Evolutionary conservation across 2,329 filamentous ascomycete genomes (phyloP).

Genomic region (Aspergillus persii): DNA sequence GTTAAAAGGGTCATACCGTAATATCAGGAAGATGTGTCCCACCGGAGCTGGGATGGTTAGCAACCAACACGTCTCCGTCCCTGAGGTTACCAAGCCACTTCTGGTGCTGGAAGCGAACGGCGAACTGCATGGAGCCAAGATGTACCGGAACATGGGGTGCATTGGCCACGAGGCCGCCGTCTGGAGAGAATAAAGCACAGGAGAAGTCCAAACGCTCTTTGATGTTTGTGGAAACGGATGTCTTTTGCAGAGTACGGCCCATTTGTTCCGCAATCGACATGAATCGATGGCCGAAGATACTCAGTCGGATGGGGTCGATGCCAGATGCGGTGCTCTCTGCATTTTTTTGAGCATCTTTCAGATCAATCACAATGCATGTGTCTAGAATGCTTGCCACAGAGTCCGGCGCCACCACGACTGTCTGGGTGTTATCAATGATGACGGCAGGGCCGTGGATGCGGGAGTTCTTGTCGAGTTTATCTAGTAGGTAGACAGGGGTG

Average conservation of each 20-base stretch:
- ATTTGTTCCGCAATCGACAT: constrained; percentile 61
- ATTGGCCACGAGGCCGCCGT: constrained; percentile 66
- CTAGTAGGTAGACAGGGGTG: constrained; percentile 37
- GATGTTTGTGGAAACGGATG: constrained; percentile 64
- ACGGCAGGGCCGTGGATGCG: constrained; percentile 67
- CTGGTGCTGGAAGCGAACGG: constrained; percentile 72
- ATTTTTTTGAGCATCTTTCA: constrained; percentile 53
- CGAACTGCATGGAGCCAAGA: constrained; percentile 81
- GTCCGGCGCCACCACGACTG: constrained; percentile 81
- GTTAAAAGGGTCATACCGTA: constrained; percentile 47
- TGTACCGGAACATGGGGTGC: constrained; percentile 79
- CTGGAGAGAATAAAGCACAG: constrained; percentile 75
- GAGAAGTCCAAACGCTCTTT: constrained; percentile 86
- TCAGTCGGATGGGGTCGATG: constrained; percentile 53
- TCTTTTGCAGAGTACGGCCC: constrained; percentile 57
- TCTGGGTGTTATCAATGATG: constrained; percentile 72
- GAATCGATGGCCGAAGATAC: constrained; percentile 56
- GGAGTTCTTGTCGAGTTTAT: constrained; percentile 32
- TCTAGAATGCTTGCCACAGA: constrained; percentile 74
- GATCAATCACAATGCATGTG: constrained; percentile 86
- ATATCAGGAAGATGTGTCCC: constrained; percentile 83
- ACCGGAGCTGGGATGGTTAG: constrained; percentile 80
- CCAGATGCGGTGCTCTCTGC: constrained; percentile 17
- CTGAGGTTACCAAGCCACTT: constrained; percentile 78
- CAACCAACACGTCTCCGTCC: constrained; percentile 76